Evolutionary conservation across 2,329 filamentous ascomycete genomes (phyloP), one percentile per base, ranked within the genome.

Genomic region (Ophiostoma angusticollis): DNA sequence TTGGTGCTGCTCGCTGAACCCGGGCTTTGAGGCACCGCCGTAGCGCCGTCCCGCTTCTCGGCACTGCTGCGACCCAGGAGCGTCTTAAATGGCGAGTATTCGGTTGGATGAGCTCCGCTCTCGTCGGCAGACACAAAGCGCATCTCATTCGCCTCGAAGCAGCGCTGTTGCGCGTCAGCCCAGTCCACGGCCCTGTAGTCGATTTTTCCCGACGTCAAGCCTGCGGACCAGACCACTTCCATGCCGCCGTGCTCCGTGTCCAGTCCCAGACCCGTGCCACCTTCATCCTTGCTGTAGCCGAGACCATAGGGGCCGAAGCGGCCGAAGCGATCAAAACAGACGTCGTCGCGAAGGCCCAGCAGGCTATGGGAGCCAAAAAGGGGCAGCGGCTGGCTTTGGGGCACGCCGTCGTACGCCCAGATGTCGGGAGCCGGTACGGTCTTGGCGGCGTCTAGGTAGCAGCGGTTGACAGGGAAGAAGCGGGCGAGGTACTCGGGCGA

Each of bases 311-410:
- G 80, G 0, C 84, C 86, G 27, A 89, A 73, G 33, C 86, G 74
- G 14, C 84, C 83, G 53, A 85, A 93, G 6, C 86, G 74, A 52
- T 94, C 86, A 54, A 93, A 93, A 59, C 86, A 94, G 12, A 93
- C 65, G 50, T 91, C 80, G 44, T 85, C 71, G 17, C 78, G 67
- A 29, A 93, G 58, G 0, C 83, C 85, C 5, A 94, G 61, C 32
- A 85, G 56, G 12, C 75, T 67, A 53, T 91, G 79, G 0, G 82
- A 87, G 4, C 86, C 86, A 49, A 91, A 72, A 2, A 78, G 71
- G 3, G 84, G 74, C 36, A 86, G 77, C 0, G 86, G 83, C 58
- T 86, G 83, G 11, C 83, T 81, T 49, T 79, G 70, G 1, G 48
- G 48, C 11, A 50, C 45, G 14, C 48, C 48, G 1, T 21, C 62